phyloP scores from a whole-genome alignment of 768 basidiomycete species.

The Mycena indigotica region DNA sequence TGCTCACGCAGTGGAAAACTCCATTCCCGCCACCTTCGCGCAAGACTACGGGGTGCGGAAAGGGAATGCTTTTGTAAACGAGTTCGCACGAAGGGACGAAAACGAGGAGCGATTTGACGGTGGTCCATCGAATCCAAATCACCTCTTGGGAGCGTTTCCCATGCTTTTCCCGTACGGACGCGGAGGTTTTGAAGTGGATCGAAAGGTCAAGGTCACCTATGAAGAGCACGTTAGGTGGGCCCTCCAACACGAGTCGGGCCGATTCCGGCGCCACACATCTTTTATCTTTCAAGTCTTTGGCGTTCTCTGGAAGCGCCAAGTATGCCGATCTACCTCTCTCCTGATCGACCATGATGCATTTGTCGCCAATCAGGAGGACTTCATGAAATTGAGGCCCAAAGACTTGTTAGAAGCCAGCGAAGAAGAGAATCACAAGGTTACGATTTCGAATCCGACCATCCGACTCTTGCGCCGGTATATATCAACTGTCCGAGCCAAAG shows the following conservation, averaged over 20 bases:
- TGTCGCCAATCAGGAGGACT: conserved; percentile 16
- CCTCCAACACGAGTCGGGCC: conserved; percentile 29
- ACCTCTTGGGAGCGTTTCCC: conserved; percentile 34
- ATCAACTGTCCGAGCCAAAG: conserved; percentile 23
- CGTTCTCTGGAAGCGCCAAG: conserved; percentile 29
- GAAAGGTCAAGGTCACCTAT: conserved; percentile 25
- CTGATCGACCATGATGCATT: conserved; percentile 34
- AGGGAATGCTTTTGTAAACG: conserved; percentile 30
- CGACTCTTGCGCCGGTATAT: conserved; percentile 28
- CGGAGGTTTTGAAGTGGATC: conserved; percentile 35
- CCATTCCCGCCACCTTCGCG: background rate
- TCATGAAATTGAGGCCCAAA: conserved; percentile 28
- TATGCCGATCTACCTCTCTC: conserved; percentile 27
- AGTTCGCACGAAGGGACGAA: conserved; percentile 27
- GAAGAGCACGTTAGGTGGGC: conserved; percentile 33
- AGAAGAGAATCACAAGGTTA: conserved; percentile 31
- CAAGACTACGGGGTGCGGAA: conserved; percentile 14
- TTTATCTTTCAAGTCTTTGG: conserved; percentile 35
- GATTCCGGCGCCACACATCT: conserved; percentile 23
- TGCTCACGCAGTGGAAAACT: background rate
- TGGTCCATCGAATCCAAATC: conserved; percentile 29
- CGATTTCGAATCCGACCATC: conserved; percentile 31
- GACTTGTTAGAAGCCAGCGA: conserved; percentile 34
- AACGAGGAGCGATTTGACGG: conserved; percentile 22
- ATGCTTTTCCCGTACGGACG: conserved; percentile 36